phyloP scores from a whole-genome alignment of 2,329 filamentous ascomycete genomes.

The Pyrenochaeta sp. region DNA sequence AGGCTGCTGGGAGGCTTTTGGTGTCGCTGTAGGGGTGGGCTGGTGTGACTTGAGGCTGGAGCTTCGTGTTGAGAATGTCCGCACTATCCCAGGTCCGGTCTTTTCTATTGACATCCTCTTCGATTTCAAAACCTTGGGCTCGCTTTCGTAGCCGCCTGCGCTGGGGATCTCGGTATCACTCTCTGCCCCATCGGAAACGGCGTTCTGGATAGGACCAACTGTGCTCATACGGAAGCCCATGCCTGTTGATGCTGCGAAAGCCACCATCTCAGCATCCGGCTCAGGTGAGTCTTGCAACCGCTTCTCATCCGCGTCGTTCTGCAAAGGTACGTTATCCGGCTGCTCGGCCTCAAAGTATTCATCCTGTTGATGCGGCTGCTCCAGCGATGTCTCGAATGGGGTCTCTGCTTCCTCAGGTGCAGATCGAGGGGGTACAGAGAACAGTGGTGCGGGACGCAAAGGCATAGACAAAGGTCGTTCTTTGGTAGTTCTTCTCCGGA shows the following conservation, averaged over 20 bases:
- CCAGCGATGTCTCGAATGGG: constrained; percentile 35
- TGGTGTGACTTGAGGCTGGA: constrained; percentile 33
- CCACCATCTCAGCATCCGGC: constrained; percentile 39
- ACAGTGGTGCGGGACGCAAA: constrained; percentile 26
- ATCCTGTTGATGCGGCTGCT: constrained; percentile 27
- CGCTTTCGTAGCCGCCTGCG: constrained; percentile 30
- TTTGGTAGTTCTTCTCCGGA: constrained; percentile 26
- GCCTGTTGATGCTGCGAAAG: constrained; percentile 43
- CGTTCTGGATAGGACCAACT: constrained; percentile 22
- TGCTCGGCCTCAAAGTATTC: constrained; percentile 33
- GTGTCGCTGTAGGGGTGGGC: constrained; percentile 28
- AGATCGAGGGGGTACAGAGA: constrained; percentile 21
- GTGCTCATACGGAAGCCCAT: constrained; percentile 39
- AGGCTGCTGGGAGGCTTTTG: constrained; percentile 12
- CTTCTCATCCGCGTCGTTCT: neutral
- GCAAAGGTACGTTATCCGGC: constrained; percentile 22
- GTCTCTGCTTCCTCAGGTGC: constrained; percentile 17
- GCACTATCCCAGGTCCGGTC: constrained; percentile 42
- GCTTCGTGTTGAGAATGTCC: constrained; percentile 45
- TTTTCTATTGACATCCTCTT: constrained; percentile 49
- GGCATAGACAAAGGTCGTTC: constrained; percentile 45
- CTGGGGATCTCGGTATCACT: constrained; percentile 29
- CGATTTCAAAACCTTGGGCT: constrained; percentile 43
- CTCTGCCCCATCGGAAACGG: constrained; percentile 19
- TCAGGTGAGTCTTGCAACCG: constrained; percentile 16